Evolutionary conservation across 2,329 filamentous ascomycete genomes (phyloP), one percentile per base, ranked within the genome.

Genomic region (Falciphora oryzae): DNA sequence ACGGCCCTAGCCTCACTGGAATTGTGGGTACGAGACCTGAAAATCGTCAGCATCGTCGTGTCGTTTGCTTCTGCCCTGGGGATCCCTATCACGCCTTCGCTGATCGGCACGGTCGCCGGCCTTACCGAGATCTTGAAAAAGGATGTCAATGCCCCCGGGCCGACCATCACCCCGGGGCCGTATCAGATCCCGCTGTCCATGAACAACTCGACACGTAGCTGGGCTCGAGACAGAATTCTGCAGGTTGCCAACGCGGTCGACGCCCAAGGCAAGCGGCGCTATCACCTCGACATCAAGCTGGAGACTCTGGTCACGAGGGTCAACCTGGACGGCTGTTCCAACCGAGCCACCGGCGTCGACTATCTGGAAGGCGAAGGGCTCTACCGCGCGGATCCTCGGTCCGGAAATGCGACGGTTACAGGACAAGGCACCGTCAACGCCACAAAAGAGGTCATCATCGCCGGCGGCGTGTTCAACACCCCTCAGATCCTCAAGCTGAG

Each of bases 181-280:
- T 88, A 82, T 71, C 85, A 89, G 68, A 81, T 89, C 5, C 86
- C 87, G 3, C 71, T 88, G 32, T 78, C 80, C 1, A 81, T 83
- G 66, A 75, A 79, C n/a, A 71, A 79, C n/a, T 78, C 73, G 59
- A 77, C 79, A 57, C 84, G 86, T 35, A 82, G 77, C 59, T 82
- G 85, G 18, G 76, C 83, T 4, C 81, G 85, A 35, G 82, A 87
- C 64, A 83, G 86, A 63, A 75, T 89, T 61, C 63, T 70, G 32
- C 56, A 68, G 3, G 73, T 72, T 0, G 70, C 69, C 11, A 67
- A 69, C 28, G 76, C 76, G 57, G 69, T 61, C 6, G 69, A 75
- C 68, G 64, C 71, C 70, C 70, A 72, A 73, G 65, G 69, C 16
- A 67, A 62, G 59, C 71, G 71, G 63, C 71, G 69, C 57, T 69